A percentile compares a stretch with the other conserved stretches of the same genome.
phyloP scores from a whole-genome alignment of 257 asterid genomes.

The Solanum bulbocastanum region DNA sequence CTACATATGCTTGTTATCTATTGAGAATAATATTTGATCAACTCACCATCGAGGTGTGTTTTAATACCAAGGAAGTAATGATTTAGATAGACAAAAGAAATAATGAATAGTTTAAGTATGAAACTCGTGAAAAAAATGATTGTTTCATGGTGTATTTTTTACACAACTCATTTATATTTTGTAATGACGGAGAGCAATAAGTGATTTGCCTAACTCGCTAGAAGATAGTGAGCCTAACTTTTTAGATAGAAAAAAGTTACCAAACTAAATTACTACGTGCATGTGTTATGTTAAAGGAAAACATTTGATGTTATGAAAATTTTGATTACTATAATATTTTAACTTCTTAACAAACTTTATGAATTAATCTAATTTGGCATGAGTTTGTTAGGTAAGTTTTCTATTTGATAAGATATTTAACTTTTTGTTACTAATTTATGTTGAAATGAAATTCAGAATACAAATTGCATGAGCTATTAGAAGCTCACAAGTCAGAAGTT shows the following conservation, averaged over 20 bases:
- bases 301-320: neutral
- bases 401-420: neutral
- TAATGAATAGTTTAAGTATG: fast-evolving
- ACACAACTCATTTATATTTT: neutral
- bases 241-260: neutral
- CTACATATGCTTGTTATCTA: neutral
- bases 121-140: no score
- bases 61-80: neutral
- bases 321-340: neutral
- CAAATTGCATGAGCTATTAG: neutral
- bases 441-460: neutral
- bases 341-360: neutral
- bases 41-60: neutral
- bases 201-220: neutral
- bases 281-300: neutral
- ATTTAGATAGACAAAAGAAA: fast-evolving
- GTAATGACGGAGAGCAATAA: neutral
- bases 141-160: neutral
- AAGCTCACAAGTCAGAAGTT: neutral
- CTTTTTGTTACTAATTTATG: neutral
- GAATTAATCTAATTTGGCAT: neutral
- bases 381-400: neutral
- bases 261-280: neutral
- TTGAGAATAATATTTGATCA: neutral
- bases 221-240: neutral